Evolutionary conservation across 2,329 filamentous ascomycete species (phyloP).

Genomic region (Penicillium sp.): DNA sequence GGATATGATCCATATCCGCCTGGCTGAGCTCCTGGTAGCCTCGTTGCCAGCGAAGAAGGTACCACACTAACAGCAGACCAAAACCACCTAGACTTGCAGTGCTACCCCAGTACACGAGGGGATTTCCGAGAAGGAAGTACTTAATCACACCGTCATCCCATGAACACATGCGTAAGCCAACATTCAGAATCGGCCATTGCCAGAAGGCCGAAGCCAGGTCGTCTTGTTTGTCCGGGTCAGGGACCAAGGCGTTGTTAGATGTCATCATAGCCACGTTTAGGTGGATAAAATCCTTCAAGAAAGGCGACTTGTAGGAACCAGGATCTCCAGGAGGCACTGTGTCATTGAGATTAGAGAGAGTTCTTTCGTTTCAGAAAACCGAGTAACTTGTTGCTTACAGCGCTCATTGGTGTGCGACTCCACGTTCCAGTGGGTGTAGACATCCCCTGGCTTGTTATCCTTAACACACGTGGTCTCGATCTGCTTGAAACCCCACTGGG

Average conservation of each 20-base stretch:
- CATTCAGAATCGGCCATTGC: slow-evolving; percentile 96
- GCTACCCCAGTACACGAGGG: slow-evolving; percentile 91
- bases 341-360: slow-evolving; percentile 6
- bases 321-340: slow-evolving; percentile 84
- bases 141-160: slow-evolving; percentile 97
- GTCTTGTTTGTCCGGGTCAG: slow-evolving; percentile 98
- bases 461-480: slow-evolving; percentile 96
- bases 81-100: slow-evolving; percentile 76
- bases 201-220: slow-evolving; percentile 95
- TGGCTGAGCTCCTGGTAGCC: slow-evolving; percentile 81
- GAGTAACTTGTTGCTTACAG: slow-evolving; percentile 58
- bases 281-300: slow-evolving; percentile 96
- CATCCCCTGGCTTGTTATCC: slow-evolving; percentile 85
- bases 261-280: slow-evolving; percentile 99
- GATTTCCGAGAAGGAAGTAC: slow-evolving; percentile 98
- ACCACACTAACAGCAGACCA: slow-evolving; percentile 73
- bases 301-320: slow-evolving; percentile 91
- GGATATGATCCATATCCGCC: slow-evolving; percentile 85
- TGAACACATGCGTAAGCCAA: slow-evolving; percentile 96
- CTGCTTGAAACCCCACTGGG: slow-evolving; percentile 99
- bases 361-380: neutral
- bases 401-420: slow-evolving; percentile 93
- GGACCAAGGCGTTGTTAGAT: slow-evolving; percentile 96
- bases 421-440: slow-evolving; percentile 98
- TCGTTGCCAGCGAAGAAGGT: slow-evolving; percentile 91